Conservation (phyloP, 2,329 filamentous ascomycete species). For the Ciborinia camelliae region DNA sequence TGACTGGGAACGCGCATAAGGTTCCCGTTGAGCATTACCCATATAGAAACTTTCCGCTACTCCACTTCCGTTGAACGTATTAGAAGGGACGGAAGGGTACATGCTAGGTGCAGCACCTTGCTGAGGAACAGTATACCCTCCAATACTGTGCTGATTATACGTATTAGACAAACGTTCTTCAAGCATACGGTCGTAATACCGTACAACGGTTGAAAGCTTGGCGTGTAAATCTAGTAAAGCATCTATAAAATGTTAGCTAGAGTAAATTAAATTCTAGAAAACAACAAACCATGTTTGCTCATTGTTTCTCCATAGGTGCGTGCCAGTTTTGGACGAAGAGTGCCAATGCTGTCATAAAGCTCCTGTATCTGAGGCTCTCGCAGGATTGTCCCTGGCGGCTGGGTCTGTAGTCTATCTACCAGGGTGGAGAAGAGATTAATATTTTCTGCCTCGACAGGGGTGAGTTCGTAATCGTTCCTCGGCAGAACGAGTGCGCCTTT, state of each 20-base stretch:
- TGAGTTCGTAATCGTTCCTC: conserved; percentile 93
- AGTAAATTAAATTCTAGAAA: background rate
- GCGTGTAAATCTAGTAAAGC: conserved; percentile 90
- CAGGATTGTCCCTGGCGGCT: conserved; percentile 93
- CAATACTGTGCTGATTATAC: conserved; percentile 75
- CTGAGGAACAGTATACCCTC: conserved; percentile 57
- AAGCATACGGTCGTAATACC: conserved; percentile 97
- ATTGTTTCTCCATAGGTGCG: conserved; percentile 97
- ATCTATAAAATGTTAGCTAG: conserved; percentile 52
- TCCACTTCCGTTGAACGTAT: conserved; percentile 45
- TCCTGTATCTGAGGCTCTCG: conserved; percentile 97
- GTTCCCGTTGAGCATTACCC: conserved; percentile 53
- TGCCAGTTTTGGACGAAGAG: conserved; percentile 86
- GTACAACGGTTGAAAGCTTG: conserved; percentile 91
- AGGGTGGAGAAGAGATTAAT: conserved; percentile 94
- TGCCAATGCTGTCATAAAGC: conserved; percentile 94
- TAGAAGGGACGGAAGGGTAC: conserved; percentile 68
- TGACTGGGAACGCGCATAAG: conserved; percentile 49
- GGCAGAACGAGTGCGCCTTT: conserved; percentile 58
- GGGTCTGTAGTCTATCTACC: conserved; percentile 90
- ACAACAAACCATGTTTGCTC: conserved; percentile 86
- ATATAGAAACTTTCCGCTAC: conserved; percentile 81
- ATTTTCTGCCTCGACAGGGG: conserved; percentile 90
- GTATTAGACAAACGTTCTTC: conserved; percentile 92
- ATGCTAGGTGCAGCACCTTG: conserved; percentile 53